A percentile compares a stretch with the other conserved stretches of the same genome.
These are phyloP conservation scores for Aspergillus calidoustus DNA, from an alignment of 2,329 filamentous ascomycete species.

Conservation along the genomic window DNA sequence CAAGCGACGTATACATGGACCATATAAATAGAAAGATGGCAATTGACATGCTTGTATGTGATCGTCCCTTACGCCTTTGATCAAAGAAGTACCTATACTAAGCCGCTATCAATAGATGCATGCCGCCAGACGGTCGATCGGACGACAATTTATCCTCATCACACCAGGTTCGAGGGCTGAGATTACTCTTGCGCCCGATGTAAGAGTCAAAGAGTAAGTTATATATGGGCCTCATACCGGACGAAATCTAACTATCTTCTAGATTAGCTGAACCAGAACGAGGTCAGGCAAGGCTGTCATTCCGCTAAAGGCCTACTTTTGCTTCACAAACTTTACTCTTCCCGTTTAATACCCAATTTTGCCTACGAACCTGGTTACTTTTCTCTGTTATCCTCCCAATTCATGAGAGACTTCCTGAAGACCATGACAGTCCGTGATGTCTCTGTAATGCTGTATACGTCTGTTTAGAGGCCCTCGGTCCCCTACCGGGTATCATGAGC, in stretches of 20 bases:
- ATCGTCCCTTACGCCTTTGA: background rate
- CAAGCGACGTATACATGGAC: constrained; percentile 95
- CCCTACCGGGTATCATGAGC: too few species aligned
- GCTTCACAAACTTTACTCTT: background rate
- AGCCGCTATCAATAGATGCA: constrained; percentile 62
- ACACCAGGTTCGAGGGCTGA: constrained; percentile 81
- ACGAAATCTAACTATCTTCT: constrained; percentile 8
- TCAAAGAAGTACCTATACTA: background rate
- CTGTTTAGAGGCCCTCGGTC: too few species aligned
- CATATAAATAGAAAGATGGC: constrained; percentile 91
- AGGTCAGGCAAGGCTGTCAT: constrained; percentile 47
- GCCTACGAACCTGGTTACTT: background rate
- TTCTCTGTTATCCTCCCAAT: background rate
- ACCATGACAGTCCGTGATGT: background rate
- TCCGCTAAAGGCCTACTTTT: constrained; percentile 24
- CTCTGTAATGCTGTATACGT: background rate
- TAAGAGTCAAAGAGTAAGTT: constrained; percentile 50
- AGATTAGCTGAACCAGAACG: constrained; percentile 51
- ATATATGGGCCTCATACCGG: background rate
- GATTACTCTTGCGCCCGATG: constrained; percentile 50
- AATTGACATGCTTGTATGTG: constrained; percentile 84
- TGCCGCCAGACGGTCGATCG: constrained; percentile 82
- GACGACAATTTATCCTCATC: constrained; percentile 93
- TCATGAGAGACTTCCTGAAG: background rate
- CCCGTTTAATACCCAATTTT: background rate